Evolutionary conservation across 306 rosid genomes (phyloP).

Genomic region (Sophora flavescens): DNA sequence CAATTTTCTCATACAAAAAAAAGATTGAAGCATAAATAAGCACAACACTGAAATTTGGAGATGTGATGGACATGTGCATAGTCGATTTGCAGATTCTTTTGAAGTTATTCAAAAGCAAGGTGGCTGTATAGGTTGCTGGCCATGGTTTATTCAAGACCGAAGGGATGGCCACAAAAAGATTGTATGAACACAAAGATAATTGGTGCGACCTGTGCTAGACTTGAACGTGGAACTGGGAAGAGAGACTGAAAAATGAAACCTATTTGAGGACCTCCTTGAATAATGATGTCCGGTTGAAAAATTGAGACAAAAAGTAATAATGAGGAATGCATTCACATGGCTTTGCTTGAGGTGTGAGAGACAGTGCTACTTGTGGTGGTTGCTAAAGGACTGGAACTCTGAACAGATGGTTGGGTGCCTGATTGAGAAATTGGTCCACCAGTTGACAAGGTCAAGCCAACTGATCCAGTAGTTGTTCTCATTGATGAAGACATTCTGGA

Average conservation of each 20-base stretch:
- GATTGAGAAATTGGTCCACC: conserved; percentile 61
- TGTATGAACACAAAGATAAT: conserved; percentile 74
- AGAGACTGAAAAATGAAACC: conserved; percentile 69
- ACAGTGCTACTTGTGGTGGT: conserved; percentile 61
- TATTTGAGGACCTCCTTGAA: conserved; percentile 72
- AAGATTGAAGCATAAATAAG: conserved; percentile 61
- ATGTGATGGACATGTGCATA: conserved; percentile 56
- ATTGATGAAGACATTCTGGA: conserved; percentile 82
- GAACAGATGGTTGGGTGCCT: conserved; percentile 70
- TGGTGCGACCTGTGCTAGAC: conserved; percentile 70
- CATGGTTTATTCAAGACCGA: conserved; percentile 82
- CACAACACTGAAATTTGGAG: conserved; percentile 62
- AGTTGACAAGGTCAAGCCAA: conserved; percentile 75
- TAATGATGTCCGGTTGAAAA: conserved; percentile 65
- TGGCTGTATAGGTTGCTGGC: conserved; percentile 86
- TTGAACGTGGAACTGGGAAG: conserved; percentile 60
- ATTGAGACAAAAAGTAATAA: conserved; percentile 69
- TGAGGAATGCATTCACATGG: conserved; percentile 64
- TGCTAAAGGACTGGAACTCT: conserved; percentile 64
- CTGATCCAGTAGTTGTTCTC: conserved; percentile 82
- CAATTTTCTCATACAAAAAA: conserved; percentile 51
- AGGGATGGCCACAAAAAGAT: conserved; percentile 75
- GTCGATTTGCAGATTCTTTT: conserved; percentile 64
- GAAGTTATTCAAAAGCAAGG: conserved; percentile 74
- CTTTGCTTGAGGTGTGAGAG: conserved; percentile 75